Evolutionary conservation across 208 protist species (phyloP).

Genomic region (Acanthamoeba rhysodes): DNA sequence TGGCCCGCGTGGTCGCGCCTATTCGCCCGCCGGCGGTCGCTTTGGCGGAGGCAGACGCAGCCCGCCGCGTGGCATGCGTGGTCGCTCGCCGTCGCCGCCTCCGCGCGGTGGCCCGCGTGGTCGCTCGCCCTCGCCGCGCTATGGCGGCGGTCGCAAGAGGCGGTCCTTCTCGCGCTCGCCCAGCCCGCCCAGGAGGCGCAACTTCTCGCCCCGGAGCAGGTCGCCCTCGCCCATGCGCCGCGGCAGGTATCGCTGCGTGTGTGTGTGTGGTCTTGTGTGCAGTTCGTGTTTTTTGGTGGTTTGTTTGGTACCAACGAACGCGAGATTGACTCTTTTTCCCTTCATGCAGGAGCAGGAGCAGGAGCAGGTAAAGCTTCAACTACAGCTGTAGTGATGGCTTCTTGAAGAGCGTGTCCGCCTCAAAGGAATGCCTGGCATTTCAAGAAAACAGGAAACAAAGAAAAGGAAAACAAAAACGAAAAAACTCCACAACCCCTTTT

Average conservation of each 20-base stretch:
- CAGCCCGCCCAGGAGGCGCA: conserved; percentile 33
- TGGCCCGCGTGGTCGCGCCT: neutral
- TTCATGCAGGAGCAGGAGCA: neutral
- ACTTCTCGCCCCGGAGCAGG: neutral
- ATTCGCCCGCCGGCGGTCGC: neutral
- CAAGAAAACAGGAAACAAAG: neutral
- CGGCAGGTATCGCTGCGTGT: neutral
- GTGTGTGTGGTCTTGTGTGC: no score
- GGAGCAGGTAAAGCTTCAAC: neutral
- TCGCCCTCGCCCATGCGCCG: neutral
- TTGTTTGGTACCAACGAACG: no score
- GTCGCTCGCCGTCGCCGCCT: neutral
- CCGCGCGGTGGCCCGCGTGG: neutral
- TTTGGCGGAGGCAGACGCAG: no score
- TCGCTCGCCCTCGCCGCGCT: neutral
- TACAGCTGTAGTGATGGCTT: neutral
- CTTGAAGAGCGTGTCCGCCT: no score
- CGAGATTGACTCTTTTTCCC: neutral
- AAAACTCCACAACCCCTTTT: neutral
- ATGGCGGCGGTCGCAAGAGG: conserved; percentile 3
- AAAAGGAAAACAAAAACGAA: neutral
- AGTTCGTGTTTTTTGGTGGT: no score
- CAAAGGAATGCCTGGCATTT: neutral
- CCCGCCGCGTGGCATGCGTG: no score
- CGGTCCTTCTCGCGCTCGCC: conserved; percentile 47